A percentile compares a stretch with the other conserved stretches of the same genome.
Evolutionary conservation across 1,284 basidiomycete species (phyloP).

Genomic region (Sporisorium exsertum): DNA sequence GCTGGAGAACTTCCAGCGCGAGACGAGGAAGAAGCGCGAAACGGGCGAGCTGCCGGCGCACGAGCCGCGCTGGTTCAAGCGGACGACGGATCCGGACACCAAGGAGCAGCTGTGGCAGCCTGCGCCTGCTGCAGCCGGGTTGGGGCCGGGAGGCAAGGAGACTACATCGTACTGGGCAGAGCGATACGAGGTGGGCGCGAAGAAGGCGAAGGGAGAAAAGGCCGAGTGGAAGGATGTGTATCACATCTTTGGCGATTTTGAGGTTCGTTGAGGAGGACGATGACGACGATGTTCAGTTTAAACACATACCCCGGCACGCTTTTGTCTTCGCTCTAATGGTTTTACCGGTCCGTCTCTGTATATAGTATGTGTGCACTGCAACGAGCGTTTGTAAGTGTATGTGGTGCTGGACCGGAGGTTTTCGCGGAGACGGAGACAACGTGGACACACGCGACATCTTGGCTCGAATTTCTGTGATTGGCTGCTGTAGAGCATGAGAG

Average conservation of each 20-base stretch:
- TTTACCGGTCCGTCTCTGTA: not conserved
- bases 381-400: not conserved
- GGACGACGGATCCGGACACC: conserved; percentile 58
- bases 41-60: conserved; percentile 80
- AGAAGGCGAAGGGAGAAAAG: conserved; percentile 33
- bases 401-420: not conserved
- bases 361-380: not conserved
- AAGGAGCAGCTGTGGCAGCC: conserved; percentile 63
- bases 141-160: conserved; percentile 17
- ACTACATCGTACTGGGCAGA: conserved; percentile 60
- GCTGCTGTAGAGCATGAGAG: not conserved
- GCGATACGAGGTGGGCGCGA: conserved; percentile 42
- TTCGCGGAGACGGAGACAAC: not conserved
- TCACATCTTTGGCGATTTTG: conserved; percentile 64
- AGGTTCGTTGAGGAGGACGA: conserved; percentile 30
- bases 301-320: conserved; percentile 1
- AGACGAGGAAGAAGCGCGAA: conserved; percentile 81
- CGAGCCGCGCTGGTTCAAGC: conserved; percentile 75
- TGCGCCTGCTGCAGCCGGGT: conserved; percentile 5
- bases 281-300: not conserved
- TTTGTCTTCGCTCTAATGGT: not conserved
- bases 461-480: conserved; percentile 8
- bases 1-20: conserved; percentile 89
- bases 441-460: conserved; percentile 28
- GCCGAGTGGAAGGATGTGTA: conserved; percentile 50